Conservation (phyloP, 176 grass and related monocot genomes). For the Puya raimondii region DNA sequence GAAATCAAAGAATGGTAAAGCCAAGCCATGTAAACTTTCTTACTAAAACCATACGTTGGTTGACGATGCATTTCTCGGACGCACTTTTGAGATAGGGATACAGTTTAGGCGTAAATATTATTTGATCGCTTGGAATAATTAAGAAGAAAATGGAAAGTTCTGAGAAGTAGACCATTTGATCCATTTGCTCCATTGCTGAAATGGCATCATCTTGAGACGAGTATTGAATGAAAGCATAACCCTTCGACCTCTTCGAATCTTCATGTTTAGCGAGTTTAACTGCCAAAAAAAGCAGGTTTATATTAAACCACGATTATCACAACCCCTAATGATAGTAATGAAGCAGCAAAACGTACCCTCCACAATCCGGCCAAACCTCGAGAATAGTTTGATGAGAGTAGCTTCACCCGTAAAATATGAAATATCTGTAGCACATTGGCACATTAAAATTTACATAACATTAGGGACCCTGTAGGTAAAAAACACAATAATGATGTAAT, state of each 20-base stretch:
- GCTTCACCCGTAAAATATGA: conserved; percentile 17
- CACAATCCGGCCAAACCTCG: conserved; percentile 19
- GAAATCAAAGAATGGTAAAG: background rate
- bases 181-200: conserved; percentile 14
- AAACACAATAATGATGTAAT: background rate
- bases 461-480: background rate
- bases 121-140: background rate
- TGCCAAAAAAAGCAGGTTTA: conserved; percentile 2
- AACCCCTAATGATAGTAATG: too few species aligned
- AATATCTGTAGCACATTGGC: conserved; percentile 2
- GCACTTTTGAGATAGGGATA: background rate
- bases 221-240: conserved; percentile 22
- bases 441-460: background rate
- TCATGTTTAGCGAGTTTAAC: conserved; percentile 15
- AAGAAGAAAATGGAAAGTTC: background rate
- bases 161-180: conserved; percentile 8
- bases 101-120: background rate
- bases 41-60: background rate
- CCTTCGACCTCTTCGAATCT: conserved; percentile 10
- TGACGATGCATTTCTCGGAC: background rate
- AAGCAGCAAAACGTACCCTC: conserved; percentile 7
- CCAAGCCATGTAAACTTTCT: background rate
- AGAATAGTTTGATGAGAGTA: conserved; percentile 24
- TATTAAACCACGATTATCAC: background rate
- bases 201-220: conserved; percentile 16